These are phyloP conservation scores for Myriosclerotinia scirpicola DNA, from an alignment of 2,329 filamentous ascomycete species.

Conservation along the genomic window DNA sequence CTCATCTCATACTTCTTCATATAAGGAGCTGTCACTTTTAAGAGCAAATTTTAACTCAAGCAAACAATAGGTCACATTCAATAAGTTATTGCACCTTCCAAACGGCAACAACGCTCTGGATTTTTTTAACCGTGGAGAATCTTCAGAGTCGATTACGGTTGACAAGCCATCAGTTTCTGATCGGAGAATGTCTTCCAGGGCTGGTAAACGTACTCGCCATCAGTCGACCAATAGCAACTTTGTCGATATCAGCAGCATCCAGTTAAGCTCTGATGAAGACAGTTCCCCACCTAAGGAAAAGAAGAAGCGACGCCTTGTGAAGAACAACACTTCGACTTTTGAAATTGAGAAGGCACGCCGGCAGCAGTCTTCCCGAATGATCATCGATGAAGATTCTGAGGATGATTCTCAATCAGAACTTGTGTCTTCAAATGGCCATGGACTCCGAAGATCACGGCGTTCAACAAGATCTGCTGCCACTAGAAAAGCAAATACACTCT, in stretches of 20 bases:
- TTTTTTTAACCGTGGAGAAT: slow-evolving; percentile 41
- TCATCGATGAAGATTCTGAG: slow-evolving; percentile 22
- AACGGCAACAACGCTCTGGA: slow-evolving; percentile 50
- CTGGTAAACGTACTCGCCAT: slow-evolving; percentile 33
- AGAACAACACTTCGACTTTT: slow-evolving; percentile 28
- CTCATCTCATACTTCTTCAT: background rate
- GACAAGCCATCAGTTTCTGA: slow-evolving; percentile 25
- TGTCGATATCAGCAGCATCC: slow-evolving; percentile 29
- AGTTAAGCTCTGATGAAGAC: slow-evolving; percentile 32
- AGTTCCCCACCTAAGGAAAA: slow-evolving; percentile 20
- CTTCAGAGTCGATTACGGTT: slow-evolving; percentile 24
- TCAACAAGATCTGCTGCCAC: slow-evolving; percentile 31
- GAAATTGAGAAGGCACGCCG: slow-evolving; percentile 28
- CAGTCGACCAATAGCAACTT: slow-evolving; percentile 27
- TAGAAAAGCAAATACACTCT: slow-evolving; percentile 16
- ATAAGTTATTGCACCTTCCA: slow-evolving; percentile 46
- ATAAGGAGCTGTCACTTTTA: background rate
- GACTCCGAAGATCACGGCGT: slow-evolving; percentile 26
- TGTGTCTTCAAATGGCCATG: slow-evolving; percentile 17
- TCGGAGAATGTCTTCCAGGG: slow-evolving; percentile 25
- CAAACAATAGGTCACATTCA: slow-evolving; percentile 45
- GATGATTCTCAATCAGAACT: slow-evolving; percentile 17
- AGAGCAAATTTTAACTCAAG: background rate
- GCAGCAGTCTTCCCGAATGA: slow-evolving; percentile 25
- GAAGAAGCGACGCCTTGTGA: slow-evolving; percentile 35